Base-by-base conservation (phyloP, 2,329 filamentous ascomycete genomes). In the Trichoderma simmonsii region DNA sequence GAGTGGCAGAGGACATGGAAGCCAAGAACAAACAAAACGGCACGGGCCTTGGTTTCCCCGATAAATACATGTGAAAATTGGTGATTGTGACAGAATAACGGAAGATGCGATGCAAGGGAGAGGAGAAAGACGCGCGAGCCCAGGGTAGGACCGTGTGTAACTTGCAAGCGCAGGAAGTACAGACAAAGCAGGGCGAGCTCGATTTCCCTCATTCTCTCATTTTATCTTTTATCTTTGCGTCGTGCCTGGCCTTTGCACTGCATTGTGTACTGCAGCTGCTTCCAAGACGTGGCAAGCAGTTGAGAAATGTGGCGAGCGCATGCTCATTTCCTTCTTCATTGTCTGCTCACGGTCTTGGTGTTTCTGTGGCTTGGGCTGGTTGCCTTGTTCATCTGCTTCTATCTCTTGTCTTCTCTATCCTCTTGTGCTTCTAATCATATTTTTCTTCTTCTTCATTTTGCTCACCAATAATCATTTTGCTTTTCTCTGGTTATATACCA, bases 121-220 rank as follows among this genome's bases (percentile, higher is more conserved):
- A 59, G 56, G 56, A 39, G n/a, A 15, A 15, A 4, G 24, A 61
- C 36, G 62, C 62, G n/a, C 56, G n/a, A 39, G 26, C 65, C 56
- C 14, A 28, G 36, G 39, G 66, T 61, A 28, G 66, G 66, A 69
- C 66, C 66, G 56, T 60, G 66, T 48, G 66, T 51, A 26, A 61
- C 66, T n/a, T 21, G n/a, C 7, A n/a, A 51, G 43, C n/a, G 63
- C 43, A 51, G 43, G 9, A 51, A 51, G 18, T 51, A 21, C 43
- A 48, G 39, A 48, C 43, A n/a, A 51, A 21, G 18, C 18, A 21
- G 18, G 18, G 39, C 39, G 39, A n/a, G n/a, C 39, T 48, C 18
- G 15, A n/a, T 51, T 51, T 51, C 43, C 43, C 43, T n/a, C 26
- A n/a, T 32, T 59, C 11, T n/a, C 26, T 9, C 56, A 12, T 30